Base-by-base conservation (phyloP, 208 protist genomes). In the Angomonas deanei region DNA sequence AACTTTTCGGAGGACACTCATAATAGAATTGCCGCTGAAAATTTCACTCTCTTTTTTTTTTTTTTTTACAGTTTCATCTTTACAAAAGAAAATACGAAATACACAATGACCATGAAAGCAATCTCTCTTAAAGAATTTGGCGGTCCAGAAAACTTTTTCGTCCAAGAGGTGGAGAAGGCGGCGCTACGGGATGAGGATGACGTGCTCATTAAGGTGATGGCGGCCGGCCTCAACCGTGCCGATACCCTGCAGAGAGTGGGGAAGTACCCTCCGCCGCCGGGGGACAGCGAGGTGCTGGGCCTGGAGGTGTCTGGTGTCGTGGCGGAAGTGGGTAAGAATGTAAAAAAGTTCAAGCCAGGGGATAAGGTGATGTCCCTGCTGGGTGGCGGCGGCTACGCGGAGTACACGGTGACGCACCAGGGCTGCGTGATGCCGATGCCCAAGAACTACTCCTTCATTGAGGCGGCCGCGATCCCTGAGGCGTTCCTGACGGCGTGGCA, bases 401-500 rank as follows among this genome's bases (percentile, higher is more conserved):
- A 97, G 61, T 94, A 91, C 76, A 80, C 73, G 21, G 79, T 85
- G n/a, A 80, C 92, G 1, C 81, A 91, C 55, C 68, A 85, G 30
- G 78, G 73, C 49, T 75, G 68, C 46, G 74, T 93, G 24, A 91
- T 97, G 83, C 75, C 71, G 39, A 90, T 93, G 47, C 93, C 93
- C 6, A 52, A 77, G 5, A 78, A 83, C 49, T 84, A 93, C 47
- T 86, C 75, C 0, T 94, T 96, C 66, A 84, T 90, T 21, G 76
- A 96, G 66, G 93, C 92, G 17, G 86, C 91, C 5, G 82, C 85
- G 6, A 92, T 98, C 31, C 93, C 96, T 6, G 91, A 97, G 69
- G 83, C 84, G 27, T 98, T 93, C 50, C 58, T 97, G 21, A 98
- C 94, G 33, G 91, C 92, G 34, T 98, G 82, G 78, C 96, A 97